Evolutionary conservation across 1,284 basidiomycete species (phyloP).

Genomic region (Moniliella sp.): DNA sequence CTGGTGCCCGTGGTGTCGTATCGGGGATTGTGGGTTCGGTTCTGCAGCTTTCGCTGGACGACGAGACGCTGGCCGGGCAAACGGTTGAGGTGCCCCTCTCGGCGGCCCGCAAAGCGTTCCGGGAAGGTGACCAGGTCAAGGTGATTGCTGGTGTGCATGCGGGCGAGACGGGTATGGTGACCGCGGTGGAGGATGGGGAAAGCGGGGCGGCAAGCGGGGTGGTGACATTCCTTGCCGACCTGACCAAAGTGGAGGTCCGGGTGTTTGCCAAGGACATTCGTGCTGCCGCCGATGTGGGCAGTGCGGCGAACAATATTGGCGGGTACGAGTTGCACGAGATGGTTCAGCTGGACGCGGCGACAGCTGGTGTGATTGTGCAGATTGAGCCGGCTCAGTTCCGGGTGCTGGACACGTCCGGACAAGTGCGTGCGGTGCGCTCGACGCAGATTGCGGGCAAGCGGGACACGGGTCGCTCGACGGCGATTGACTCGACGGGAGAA

Average conservation of each 20-base stretch:
- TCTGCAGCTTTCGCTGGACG: constrained; percentile 53
- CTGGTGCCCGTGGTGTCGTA: constrained; percentile 73
- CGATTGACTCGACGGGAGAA: constrained; percentile 69
- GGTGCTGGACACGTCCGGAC: constrained; percentile 75
- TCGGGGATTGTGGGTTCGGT: constrained; percentile 70
- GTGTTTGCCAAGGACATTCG: constrained; percentile 93
- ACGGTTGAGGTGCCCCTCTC: constrained; percentile 61
- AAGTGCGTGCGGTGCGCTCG: constrained; percentile 62
- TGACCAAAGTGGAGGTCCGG: constrained; percentile 83
- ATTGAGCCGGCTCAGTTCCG: constrained; percentile 86
- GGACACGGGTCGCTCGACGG: constrained; percentile 62
- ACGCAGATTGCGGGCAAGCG: constrained; percentile 73
- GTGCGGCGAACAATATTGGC: constrained; percentile 64
- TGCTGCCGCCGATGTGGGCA: constrained; percentile 85
- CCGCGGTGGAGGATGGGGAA: constrained; percentile 45
- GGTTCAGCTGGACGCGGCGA: constrained; percentile 79
- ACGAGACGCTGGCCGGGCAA: constrained; percentile 61
- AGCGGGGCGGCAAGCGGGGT: no score
- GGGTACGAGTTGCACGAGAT: constrained; percentile 88
- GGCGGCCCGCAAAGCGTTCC: constrained; percentile 80
- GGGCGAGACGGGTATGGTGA: constrained; percentile 85
- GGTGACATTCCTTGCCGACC: constrained; percentile 88
- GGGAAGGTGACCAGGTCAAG: constrained; percentile 92
- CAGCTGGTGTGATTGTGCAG: constrained; percentile 89
- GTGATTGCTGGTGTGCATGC: constrained; percentile 84